Conservation (phyloP, 164 flowering plant species). For the Litsea cubeba region DNA sequence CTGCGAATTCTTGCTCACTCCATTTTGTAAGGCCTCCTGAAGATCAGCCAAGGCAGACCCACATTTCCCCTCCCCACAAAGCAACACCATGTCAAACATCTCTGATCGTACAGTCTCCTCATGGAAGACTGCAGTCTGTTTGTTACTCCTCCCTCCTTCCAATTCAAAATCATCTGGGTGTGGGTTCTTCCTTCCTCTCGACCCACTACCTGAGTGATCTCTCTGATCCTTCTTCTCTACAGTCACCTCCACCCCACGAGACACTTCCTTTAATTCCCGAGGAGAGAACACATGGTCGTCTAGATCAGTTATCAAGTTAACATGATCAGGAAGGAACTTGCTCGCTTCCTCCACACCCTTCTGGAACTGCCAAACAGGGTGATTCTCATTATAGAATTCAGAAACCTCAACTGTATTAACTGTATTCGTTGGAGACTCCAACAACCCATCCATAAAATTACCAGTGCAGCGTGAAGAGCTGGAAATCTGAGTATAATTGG, state of each 20-base stretch:
- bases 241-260: neutral
- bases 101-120: slow-evolving; percentile 39
- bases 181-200: slow-evolving; percentile 49
- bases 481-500: slow-evolving; percentile 20
- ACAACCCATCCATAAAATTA: slow-evolving; percentile 15
- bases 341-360: slow-evolving; percentile 80
- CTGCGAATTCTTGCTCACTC: slow-evolving; percentile 22
- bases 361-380: slow-evolving; percentile 49
- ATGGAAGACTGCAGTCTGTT: slow-evolving; percentile 49
- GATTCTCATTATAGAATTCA: slow-evolving; percentile 39
- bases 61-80: slow-evolving; percentile 27
- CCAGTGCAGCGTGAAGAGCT: slow-evolving; percentile 33
- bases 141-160: slow-evolving; percentile 56
- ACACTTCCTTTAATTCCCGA: slow-evolving; percentile 1
- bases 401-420: slow-evolving; percentile 23
- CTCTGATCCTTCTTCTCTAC: slow-evolving; percentile 5
- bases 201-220: slow-evolving; percentile 13
- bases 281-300: neutral
- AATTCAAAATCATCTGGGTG: slow-evolving; percentile 31
- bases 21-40: slow-evolving; percentile 40
- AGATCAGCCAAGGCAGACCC: slow-evolving; percentile 13
- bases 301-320: neutral
- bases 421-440: slow-evolving; percentile 45
- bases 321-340: slow-evolving; percentile 43
- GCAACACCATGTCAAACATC: slow-evolving; percentile 60